Evolutionary conservation across 2,329 filamentous ascomycete genomes (phyloP), one percentile per base, ranked within the genome.

Genomic region (Kalaharituber pfeilii): DNA sequence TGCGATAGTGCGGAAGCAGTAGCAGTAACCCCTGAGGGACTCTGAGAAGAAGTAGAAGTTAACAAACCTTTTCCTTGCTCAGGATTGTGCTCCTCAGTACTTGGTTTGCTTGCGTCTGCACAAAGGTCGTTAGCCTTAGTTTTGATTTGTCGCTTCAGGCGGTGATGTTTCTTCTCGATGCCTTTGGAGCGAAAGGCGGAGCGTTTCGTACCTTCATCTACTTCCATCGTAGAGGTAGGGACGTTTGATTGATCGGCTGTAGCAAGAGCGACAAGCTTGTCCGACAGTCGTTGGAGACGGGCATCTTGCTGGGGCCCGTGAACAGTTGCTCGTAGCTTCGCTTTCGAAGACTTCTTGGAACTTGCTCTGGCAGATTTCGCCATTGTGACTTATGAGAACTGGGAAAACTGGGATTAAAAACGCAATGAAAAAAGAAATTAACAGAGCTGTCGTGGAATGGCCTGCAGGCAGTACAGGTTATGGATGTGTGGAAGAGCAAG

Each of bases 191-290:
- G 47, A 25, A 28, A 5, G 11, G 25, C 11, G 13, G 25, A 50
- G n/a, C 8, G 7, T n/a, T 28, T 50, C 47, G 42, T 50, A 50
- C 47, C 47, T 50, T 50, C 25, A 30, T 50, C 47, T 28, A 50
- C 47, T 3, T 50, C 47, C 47, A 50, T 50, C 25, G 47, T 28
- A 50, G 47, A 50, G 2, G 27, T 15, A 7, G 47, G 47, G 11
- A 30, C 25, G 24, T 9, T 18, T 50, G 47, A 26, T n/a, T 57
- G 57, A 29, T 29, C 55, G 51, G 26, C 53, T 30, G 45, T 51
- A 18, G 55, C 56, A 52, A 65, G 61, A 62, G 49, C 62, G 50
- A 53, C 53, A 56, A 54, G 67, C 62, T 59, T 69, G 30, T 59
- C 53, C 15, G 60, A 60, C 61, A 65, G 61, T 59, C 56, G 53